Evolutionary conservation across 148 eudicot species (phyloP).

Genomic region (Camellia lanceoleosa): DNA sequence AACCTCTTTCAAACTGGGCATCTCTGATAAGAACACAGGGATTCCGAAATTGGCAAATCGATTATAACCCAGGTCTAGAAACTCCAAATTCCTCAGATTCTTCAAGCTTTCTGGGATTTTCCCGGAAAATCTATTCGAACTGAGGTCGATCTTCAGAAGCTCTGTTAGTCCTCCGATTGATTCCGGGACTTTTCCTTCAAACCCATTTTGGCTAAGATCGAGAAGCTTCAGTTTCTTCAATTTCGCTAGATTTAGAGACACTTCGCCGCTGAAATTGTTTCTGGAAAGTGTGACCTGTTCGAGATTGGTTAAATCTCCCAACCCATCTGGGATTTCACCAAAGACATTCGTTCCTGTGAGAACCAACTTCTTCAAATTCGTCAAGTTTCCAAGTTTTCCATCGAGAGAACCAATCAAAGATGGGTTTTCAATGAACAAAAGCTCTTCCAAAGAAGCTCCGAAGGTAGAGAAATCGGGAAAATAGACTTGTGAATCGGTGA

Average conservation of each 20-base stretch:
- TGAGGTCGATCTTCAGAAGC: conserved; percentile 63
- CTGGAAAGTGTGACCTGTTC: conserved; percentile 65
- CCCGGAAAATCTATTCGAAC: conserved; percentile 48
- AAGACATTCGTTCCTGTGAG: conserved; percentile 57
- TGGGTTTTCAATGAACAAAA: conserved; percentile 67
- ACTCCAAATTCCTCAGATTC: conserved; percentile 46
- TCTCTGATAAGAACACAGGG: conserved; percentile 53
- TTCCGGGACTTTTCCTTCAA: conserved; percentile 50
- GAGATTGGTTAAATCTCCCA: conserved; percentile 35
- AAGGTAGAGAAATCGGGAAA: conserved; percentile 31
- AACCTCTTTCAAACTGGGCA: conserved; percentile 53
- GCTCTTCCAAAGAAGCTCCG: conserved; percentile 49
- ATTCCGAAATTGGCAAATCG: conserved; percentile 53
- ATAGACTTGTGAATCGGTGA: conserved; percentile 30
- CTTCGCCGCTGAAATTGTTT: conserved; percentile 34
- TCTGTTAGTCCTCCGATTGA: conserved; percentile 36
- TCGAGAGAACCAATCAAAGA: conserved; percentile 44
- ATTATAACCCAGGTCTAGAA: conserved; percentile 68
- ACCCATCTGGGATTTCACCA: conserved; percentile 52
- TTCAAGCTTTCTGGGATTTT: conserved; percentile 49
- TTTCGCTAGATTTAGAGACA: conserved; percentile 29
- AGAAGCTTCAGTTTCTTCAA: conserved; percentile 50
- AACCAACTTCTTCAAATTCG: conserved; percentile 48
- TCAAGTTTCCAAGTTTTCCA: conserved; percentile 32
- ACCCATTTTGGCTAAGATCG: conserved; percentile 59